A percentile compares a stretch with the other conserved stretches of the same genome.
Evolutionary conservation across 306 rosid species (phyloP).

Genomic region (Gynostemma pentaphyllum): DNA sequence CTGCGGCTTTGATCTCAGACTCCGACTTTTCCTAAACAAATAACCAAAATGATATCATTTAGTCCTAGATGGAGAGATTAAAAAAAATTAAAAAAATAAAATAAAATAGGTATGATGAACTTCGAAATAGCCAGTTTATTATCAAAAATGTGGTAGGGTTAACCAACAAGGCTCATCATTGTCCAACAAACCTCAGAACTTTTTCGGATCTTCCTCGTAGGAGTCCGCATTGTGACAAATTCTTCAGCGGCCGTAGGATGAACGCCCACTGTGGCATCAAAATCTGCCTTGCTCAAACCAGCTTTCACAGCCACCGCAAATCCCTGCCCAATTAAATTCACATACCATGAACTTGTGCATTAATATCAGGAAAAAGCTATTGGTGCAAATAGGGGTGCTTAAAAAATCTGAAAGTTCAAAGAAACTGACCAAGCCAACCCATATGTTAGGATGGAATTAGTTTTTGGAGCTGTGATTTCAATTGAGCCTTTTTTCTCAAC

Average conservation of each 20-base stretch:
- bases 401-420: too few relatives aligned
- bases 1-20: constrained; percentile 49
- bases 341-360: constrained; percentile 11
- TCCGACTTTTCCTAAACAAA: constrained; percentile 48
- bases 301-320: constrained; percentile 93
- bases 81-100: background rate
- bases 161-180: background rate
- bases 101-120: too few relatives aligned
- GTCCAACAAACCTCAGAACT: constrained; percentile 42
- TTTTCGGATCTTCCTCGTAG: constrained; percentile 61
- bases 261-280: constrained; percentile 81
- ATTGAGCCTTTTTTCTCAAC: too few relatives aligned
- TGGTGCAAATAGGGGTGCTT: too few relatives aligned
- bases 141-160: background rate
- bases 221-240: constrained; percentile 84
- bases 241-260: constrained; percentile 97
- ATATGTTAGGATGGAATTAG: too few relatives aligned
- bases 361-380: constrained; percentile 7
- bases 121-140: background rate
- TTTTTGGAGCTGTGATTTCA: too few relatives aligned
- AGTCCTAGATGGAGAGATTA: background rate
- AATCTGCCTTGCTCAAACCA: constrained; percentile 85
- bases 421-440: too few relatives aligned
- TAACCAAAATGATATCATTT: constrained; percentile 1
- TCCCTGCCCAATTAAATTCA: constrained; percentile 41